phyloP scores from a whole-genome alignment of 805 yeast species.

The Yamadazyma tumulicola region DNA sequence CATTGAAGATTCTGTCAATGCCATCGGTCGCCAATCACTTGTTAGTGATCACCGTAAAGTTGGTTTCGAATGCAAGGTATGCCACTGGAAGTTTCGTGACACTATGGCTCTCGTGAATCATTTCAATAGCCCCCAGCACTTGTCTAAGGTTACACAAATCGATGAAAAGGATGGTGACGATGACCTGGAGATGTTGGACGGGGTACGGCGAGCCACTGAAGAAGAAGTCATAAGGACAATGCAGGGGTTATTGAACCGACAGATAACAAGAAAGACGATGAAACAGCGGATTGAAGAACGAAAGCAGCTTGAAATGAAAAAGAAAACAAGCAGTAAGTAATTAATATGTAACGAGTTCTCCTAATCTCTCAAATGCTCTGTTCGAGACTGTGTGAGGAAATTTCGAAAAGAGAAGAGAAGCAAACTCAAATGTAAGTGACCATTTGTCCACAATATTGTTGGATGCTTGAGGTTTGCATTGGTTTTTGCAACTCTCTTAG shows the following conservation, averaged over 20 bases:
- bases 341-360: too few species aligned
- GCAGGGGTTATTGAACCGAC: constrained; percentile 5
- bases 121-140: constrained; percentile 70
- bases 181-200: constrained; percentile 25
- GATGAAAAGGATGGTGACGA: constrained; percentile 8
- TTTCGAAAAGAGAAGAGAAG: too few species aligned
- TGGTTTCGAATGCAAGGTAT: constrained; percentile 81
- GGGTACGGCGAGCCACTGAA: constrained; percentile 31
- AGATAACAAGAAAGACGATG: background rate
- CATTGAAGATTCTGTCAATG: constrained; percentile 26
- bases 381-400: too few species aligned
- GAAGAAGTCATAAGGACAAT: constrained; percentile 24
- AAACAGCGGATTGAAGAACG: background rate
- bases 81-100: constrained; percentile 80
- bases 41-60: constrained; percentile 46
- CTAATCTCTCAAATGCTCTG: too few species aligned
- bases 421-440: too few species aligned
- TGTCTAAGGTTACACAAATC: constrained; percentile 27
- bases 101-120: constrained; percentile 80
- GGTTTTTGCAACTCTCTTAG: too few species aligned
- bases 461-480: too few species aligned
- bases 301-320: constrained; percentile 1
- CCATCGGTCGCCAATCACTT: constrained; percentile 33
- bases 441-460: too few species aligned
- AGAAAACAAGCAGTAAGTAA: too few species aligned